These are phyloP conservation scores for Sedum album DNA, from an alignment of 164 flowering plant species.

Conservation along the genomic window DNA sequence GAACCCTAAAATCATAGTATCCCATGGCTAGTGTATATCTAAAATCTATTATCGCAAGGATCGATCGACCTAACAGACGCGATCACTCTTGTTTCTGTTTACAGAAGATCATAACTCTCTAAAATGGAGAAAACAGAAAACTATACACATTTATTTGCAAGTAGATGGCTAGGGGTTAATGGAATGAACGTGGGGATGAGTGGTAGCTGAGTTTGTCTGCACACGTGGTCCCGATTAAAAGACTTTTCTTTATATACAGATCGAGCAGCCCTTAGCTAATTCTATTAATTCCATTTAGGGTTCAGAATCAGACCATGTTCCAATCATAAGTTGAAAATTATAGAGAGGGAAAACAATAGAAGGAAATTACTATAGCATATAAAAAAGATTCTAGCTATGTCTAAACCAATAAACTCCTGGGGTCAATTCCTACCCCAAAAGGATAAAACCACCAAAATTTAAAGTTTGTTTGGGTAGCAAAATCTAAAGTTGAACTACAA, in stretches of 20 bases:
- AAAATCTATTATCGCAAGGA: no score
- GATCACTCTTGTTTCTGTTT: not conserved
- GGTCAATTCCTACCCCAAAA: not conserved
- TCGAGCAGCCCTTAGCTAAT: not conserved
- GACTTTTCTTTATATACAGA: not conserved
- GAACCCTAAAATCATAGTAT: no score
- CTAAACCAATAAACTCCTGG: not conserved
- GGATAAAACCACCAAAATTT: constrained; percentile 1
- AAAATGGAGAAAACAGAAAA: constrained; percentile 4
- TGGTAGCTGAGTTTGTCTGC: constrained; percentile 2
- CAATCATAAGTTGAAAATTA: no score
- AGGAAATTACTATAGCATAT: not conserved
- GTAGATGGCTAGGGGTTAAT: not conserved
- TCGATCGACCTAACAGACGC: not conserved
- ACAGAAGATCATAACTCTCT: not conserved
- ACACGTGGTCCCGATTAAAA: not conserved
- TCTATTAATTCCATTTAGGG: not conserved
- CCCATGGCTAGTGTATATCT: no score
- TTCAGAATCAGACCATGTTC: not conserved
- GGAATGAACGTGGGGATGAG: constrained; percentile 5
- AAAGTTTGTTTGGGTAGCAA: no score
- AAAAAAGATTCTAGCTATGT: not conserved
- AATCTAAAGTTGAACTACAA: not conserved
- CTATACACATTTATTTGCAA: not conserved
- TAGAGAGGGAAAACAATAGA: no score